Evolutionary conservation across 2,329 filamentous ascomycete species (phyloP).

Genomic region (Aschersonia sp.): DNA sequence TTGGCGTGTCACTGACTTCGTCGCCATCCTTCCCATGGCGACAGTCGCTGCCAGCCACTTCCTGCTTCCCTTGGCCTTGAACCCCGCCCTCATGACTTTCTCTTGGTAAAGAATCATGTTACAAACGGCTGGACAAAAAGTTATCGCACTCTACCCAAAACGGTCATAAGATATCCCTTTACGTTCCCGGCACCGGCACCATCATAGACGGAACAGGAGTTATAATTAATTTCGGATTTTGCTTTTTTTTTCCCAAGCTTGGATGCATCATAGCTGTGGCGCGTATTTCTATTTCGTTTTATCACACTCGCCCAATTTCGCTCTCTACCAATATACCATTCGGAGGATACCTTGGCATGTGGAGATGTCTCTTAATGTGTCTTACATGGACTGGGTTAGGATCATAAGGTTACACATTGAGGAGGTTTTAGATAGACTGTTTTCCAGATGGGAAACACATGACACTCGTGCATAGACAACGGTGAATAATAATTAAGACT

Average conservation of each 20-base stretch:
- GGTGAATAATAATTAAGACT: no score
- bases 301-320: background rate
- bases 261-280: background rate
- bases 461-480: no score
- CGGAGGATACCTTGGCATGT: background rate
- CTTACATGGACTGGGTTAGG: no score
- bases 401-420: no score
- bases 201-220: constrained; percentile 3
- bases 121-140: no score
- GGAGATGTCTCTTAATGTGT: no score
- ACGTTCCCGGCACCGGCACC: background rate
- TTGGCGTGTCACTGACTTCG: constrained; percentile 56
- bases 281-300: background rate
- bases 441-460: no score
- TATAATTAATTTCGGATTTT: background rate
- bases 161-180: no score
- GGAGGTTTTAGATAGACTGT: no score
- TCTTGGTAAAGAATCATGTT: constrained; percentile 40
- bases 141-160: no score
- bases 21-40: constrained; percentile 63
- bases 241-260: background rate
- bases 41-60: constrained; percentile 57
- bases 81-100: constrained; percentile 69
- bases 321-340: background rate
- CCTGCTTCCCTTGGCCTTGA: constrained; percentile 56